phyloP scores from a whole-genome alignment of 2,329 filamentous ascomycete species.

The Alternaria sp. region DNA sequence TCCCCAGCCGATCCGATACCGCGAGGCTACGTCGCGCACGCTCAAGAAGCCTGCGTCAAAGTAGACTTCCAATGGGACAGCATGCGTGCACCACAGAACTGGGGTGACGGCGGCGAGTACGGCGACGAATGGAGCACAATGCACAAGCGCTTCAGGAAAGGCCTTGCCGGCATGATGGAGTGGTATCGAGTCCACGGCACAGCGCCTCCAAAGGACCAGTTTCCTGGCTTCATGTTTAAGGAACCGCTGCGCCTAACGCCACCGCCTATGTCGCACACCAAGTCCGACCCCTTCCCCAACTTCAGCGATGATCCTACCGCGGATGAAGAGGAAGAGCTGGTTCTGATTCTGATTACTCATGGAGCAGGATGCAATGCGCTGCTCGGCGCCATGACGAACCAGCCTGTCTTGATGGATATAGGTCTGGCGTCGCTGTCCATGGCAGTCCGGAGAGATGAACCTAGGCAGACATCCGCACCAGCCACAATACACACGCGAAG shows the following conservation, averaged over 20 bases:
- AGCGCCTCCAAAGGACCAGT: conserved; percentile 39
- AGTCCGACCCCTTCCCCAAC: conserved; percentile 38
- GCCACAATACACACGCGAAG: conserved; percentile 38
- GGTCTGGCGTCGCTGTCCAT: conserved; percentile 90
- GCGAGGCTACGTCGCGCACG: conserved; percentile 85
- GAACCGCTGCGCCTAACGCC: conserved; percentile 23
- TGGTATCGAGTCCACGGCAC: conserved; percentile 73
- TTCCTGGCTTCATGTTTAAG: conserved; percentile 41
- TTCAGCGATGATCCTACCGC: conserved; percentile 46
- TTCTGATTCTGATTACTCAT: conserved; percentile 89
- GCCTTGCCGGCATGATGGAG: conserved; percentile 76
- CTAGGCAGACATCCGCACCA: conserved; percentile 33
- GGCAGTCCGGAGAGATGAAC: conserved; percentile 58
- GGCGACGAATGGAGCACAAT: conserved; percentile 96
- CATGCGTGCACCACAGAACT: conserved; percentile 75
- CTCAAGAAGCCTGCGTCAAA: conserved; percentile 80
- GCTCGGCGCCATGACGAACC: conserved; percentile 87
- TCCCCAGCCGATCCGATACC: conserved; percentile 83
- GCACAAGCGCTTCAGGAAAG: conserved; percentile 86
- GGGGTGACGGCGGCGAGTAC: conserved; percentile 86
- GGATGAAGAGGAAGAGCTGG: conserved; percentile 68
- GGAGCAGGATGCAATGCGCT: conserved; percentile 95
- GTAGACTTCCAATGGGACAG: conserved; percentile 98
- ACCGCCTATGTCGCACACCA: conserved; percentile 21
- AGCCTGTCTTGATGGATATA: conserved; percentile 89